These are phyloP conservation scores for Trichomonascaceae sp. DNA, from an alignment of 1,139 yeast genomes.

Conservation along the genomic window DNA sequence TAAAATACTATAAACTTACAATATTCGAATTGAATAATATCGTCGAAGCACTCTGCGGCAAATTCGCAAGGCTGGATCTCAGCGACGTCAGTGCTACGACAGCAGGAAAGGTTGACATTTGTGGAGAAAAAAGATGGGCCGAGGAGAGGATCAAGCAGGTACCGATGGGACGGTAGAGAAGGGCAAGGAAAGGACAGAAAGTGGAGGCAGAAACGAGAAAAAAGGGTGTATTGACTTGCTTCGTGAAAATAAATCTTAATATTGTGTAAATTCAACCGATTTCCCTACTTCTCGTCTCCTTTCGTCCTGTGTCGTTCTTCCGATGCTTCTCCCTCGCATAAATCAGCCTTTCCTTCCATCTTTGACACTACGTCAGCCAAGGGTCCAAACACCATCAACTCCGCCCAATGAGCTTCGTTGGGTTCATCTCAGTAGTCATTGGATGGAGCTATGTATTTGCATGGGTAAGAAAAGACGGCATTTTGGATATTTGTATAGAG, in stretches of 20 bases:
- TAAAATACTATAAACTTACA: slow-evolving; percentile 21
- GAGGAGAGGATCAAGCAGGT: neutral
- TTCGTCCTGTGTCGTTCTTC: neutral
- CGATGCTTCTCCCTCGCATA: no score
- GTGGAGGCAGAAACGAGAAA: neutral
- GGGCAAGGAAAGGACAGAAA: neutral
- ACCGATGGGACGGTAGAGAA: neutral
- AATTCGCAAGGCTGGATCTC: slow-evolving; percentile 51
- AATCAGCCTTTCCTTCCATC: neutral
- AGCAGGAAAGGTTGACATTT: slow-evolving; percentile 27
- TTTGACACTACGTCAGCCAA: neutral
- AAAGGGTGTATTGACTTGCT: neutral
- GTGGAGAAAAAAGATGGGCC: neutral
- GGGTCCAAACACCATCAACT: slow-evolving; percentile 5
- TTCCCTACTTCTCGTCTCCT: neutral
- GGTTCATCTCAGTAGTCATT: slow-evolving; percentile 21
- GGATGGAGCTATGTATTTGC: slow-evolving; percentile 29
- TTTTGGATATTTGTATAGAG: neutral
- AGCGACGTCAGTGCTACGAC: slow-evolving; percentile 34
- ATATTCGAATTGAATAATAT: slow-evolving; percentile 50
- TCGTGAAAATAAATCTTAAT: no score
- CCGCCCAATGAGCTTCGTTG: slow-evolving; percentile 6
- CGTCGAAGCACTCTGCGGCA: slow-evolving; percentile 49
- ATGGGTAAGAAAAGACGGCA: slow-evolving; percentile 23
- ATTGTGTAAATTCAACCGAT: neutral